phyloP scores from a whole-genome alignment of 805 yeast genomes.

The Barnettozyma siamensis region DNA sequence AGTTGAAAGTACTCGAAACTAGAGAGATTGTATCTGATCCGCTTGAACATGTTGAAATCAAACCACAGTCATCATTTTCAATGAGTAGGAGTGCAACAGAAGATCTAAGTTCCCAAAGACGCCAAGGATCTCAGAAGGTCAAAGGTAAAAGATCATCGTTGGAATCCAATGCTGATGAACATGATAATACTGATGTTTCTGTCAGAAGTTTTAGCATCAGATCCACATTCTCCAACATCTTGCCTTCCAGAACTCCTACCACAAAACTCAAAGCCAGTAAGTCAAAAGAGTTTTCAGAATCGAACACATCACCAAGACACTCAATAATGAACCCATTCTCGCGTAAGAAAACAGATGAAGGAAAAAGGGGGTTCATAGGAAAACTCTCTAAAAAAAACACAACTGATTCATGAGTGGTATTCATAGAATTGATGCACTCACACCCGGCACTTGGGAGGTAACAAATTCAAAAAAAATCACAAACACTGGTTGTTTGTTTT shows the following conservation, averaged over 20 bases:
- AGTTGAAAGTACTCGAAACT: not conserved
- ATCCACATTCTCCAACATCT: conserved; percentile 9
- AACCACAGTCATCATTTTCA: not conserved
- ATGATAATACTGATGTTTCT: not conserved
- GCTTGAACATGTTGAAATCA: not conserved
- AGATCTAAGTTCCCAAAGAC: not conserved
- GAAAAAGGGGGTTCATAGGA: not conserved
- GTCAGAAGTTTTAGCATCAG: conserved; percentile 5
- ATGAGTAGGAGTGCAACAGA: not conserved
- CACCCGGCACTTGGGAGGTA: too few relatives aligned
- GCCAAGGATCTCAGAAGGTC: not conserved
- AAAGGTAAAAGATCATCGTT: not conserved
- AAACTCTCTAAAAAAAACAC: not conserved
- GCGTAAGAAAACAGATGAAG: not conserved
- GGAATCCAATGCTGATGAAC: not conserved
- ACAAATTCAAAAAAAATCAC: too few relatives aligned
- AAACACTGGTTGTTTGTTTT: conserved; percentile 1
- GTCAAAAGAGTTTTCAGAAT: not conserved
- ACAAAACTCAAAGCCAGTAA: not conserved
- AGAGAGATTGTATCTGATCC: not conserved
- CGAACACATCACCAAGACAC: not conserved
- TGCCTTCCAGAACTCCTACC: conserved; percentile 5
- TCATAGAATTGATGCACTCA: too few relatives aligned
- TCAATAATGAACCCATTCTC: conserved; percentile 2
- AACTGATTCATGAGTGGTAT: not conserved